Evolutionary conservation across 2,329 filamentous ascomycete genomes (phyloP).

Genomic region (Colletotrichum sp.): DNA sequence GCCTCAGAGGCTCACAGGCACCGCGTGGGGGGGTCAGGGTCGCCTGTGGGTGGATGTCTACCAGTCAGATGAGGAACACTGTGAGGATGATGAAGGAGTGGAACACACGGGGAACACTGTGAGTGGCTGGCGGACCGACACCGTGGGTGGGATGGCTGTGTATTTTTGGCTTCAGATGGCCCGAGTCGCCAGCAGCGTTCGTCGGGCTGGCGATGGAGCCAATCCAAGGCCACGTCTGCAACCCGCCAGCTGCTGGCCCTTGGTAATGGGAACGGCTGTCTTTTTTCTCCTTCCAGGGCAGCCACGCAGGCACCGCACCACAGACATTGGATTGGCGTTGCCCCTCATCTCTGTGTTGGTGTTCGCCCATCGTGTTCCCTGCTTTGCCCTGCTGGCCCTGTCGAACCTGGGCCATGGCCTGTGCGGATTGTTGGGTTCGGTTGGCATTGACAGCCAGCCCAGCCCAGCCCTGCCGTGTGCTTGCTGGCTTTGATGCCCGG

Average conservation of each 20-base stretch:
- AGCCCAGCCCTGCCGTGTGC: background rate
- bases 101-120: background rate
- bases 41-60: background rate
- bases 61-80: constrained; percentile 1
- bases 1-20: background rate
- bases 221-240: constrained; percentile 5
- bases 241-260: background rate
- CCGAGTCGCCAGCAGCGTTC: background rate
- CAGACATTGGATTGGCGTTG: background rate
- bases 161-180: constrained; percentile 20
- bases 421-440: background rate
- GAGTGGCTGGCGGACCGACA: constrained; percentile 8
- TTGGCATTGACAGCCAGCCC: background rate
- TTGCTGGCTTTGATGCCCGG: background rate
- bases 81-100: background rate
- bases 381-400: background rate
- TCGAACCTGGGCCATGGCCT: background rate
- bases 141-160: background rate
- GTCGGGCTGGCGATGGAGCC: background rate
- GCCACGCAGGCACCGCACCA: background rate
- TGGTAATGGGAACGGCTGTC: background rate
- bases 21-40: background rate
- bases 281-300: background rate
- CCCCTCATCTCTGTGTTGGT: background rate
- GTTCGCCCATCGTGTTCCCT: background rate